Base-by-base conservation (phyloP, 2,329 filamentous ascomycete genomes). In the Hypomyces perniciosus region DNA sequence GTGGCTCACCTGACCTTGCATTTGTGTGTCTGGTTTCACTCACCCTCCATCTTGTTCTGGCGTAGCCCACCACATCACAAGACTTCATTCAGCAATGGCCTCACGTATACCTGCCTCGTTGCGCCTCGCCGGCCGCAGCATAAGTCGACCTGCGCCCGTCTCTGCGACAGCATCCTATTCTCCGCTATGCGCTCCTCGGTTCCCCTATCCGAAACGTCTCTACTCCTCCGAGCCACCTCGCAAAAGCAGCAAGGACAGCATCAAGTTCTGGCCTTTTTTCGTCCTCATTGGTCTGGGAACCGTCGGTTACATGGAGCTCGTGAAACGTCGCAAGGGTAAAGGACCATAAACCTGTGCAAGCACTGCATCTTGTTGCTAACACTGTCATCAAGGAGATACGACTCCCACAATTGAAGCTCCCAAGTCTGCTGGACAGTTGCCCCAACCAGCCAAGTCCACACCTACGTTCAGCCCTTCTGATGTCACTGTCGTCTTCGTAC, bases 401-500 rank as follows among this genome's bases (percentile, higher is more conserved):
- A 64, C 71, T 33, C 61, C 68, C 57, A 43, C 56, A 40, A 59
- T 65, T 59, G 61, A 63, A 53, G 57, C 65, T 58, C 61, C 68
- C 60, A 63, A 66, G 56, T 68, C 72, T 57, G 68, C 68, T 61
- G 68, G 63, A 60, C 68, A 67, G 62, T 71, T 73, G 63, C 69
- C 70, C 54, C 71, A 75, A 57, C 75, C 78, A 30, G 67, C 73
- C 56, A 85, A 85, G 68, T 65, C 62, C 20, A 63, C 67, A 33
- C 86, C 91, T 4, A 82, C 83, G 64, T 96, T 95, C 79, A 84
- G 81, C 52, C 73, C 85, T 45, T 64, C 81, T 51, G 78, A 90
- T 53, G 88, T 95, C 31, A 93, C 90, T n/a, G 91, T 97, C 53
- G 75, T 99, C 69, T 97, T 96, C 75, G 90, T 97, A 56, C 90